A percentile compares a stretch with the other conserved stretches of the same genome.
Conservation (phyloP, 2,329 filamentous ascomycete species). For the Coleophoma cylindrospora region DNA sequence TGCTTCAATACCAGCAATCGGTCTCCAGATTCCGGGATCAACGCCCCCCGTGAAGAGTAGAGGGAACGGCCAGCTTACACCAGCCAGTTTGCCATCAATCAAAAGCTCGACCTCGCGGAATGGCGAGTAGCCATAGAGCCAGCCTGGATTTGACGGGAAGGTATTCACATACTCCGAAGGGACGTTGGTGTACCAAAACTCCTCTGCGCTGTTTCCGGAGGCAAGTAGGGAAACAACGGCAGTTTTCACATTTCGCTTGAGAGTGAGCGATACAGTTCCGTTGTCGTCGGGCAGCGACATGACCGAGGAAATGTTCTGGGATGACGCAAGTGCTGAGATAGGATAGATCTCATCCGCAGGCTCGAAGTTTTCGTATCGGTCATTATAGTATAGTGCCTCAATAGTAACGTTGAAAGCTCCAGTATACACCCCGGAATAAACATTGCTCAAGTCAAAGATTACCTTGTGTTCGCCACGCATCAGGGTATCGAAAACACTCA, state of each 20-base stretch:
- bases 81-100: constrained; percentile 66
- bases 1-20: constrained; percentile 68
- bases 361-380: constrained; percentile 5
- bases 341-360: constrained; percentile 63
- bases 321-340: constrained; percentile 36
- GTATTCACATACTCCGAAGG: constrained; percentile 51
- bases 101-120: constrained; percentile 72
- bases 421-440: constrained; percentile 62
- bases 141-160: constrained; percentile 49
- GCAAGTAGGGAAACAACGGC: constrained; percentile 70
- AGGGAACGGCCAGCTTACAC: constrained; percentile 73
- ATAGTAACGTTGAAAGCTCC: constrained; percentile 66
- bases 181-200: constrained; percentile 80
- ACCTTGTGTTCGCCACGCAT: constrained; percentile 51
- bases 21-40: constrained; percentile 67
- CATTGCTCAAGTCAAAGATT: constrained; percentile 72
- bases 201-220: constrained; percentile 67
- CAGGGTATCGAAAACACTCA: constrained; percentile 54
- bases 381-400: constrained; percentile 40
- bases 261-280: constrained; percentile 34
- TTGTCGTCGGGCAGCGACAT: constrained; percentile 50
- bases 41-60: constrained; percentile 76
- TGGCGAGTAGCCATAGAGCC: constrained; percentile 54
- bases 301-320: constrained; percentile 43
- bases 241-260: constrained; percentile 60